Evolutionary conservation across 2,329 filamentous ascomycete genomes (phyloP), one percentile per base, ranked within the genome.

Genomic region (Trichoderma afroharzianum): DNA sequence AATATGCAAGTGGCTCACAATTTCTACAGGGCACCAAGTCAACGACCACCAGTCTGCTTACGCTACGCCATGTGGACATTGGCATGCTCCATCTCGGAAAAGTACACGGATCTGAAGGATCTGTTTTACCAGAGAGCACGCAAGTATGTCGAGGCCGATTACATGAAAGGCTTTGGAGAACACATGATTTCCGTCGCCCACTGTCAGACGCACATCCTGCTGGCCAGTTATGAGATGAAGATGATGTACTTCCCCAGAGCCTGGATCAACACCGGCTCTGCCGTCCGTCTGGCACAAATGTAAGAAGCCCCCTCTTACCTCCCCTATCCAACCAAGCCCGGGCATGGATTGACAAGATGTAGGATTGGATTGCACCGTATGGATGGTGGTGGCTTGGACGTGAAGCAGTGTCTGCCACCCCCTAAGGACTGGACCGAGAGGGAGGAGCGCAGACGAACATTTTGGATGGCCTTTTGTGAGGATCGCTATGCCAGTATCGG

Each of bases 1-100:
- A 50, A 50, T 50, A 50, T 50, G n/a, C n/a, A 61, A 61, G 43
- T 69, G 66, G 39, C 66, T 69, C 5, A 69, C 66, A 69, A 36
- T 50, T 28, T 3, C 18, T 9, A 43, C 72, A 91, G 88, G 68
- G 89, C 93, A n/a, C 94, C 94, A 21, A 90, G 90, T 73, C 91
- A 94, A 83, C 90, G 95, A 30, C 95, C 96, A 2, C 94, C 95
- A 0, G 90, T 97, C 33, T 94, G 92, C 74, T 83, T 99, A 63
- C 90, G 96, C 76, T 99, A 99, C 82, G 94, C 93, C 70, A 97
- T 98, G 86, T 98, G 95, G 95, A 93, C 92, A n/a, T 84, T 94
- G 77, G 94, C 95, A n/a, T 95, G 94, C 73, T 92, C 93, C 6
- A 88, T 95, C 57, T 90, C 89, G 3, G 94, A 97, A 72, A 96